Base-by-base conservation (phyloP, 805 yeast genomes). In the Ogataea haglerorum region DNA sequence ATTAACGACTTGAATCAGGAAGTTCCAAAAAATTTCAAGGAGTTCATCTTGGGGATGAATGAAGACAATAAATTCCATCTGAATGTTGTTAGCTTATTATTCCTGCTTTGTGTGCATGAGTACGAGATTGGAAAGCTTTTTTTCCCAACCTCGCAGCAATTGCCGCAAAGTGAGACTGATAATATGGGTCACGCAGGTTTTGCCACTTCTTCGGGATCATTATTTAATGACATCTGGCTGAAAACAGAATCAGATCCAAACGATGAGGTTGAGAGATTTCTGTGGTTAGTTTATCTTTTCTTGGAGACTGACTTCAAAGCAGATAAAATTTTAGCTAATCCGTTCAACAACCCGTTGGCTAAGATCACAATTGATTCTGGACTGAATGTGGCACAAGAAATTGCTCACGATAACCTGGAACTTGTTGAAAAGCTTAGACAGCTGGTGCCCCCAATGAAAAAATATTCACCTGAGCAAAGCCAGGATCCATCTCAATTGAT, bases 241-340 rank as follows among this genome's bases (percentile, higher is more conserved):
- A 75, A 79, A 48, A 63, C 79, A 2, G 65, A 69, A 3, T 72
- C 78, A 29, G 74, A 80, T 40, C 85, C 95, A 3, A 59, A 57
- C 18, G 79, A 78, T 42, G 73, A 96, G 46, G 87, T 87, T 2
- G 65, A 72, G 38, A 70, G 93, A 27, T 80, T 91, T 48, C 61
- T 91, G 45, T 91, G 97, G 97, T 64, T 91, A 26, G 54, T 87
- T 30, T 90, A 87, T 51, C 75, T 86, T 2, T 86, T 83, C 54
- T 65, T 85, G 48, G 96, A 91, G 56, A 85, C 96, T 0, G 72
- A 75, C 43, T 68, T 85, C 47, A 58, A 72, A 1, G 65, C 70
- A 1, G 79, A 72, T 19, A 76, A 74, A 41, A 52, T 63, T 21
- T 30, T 52, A 25, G 15, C 27, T 1, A 64, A 64, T 42, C 69